phyloP scores from a whole-genome alignment of 1,139 yeast species.

The Arxiozyma slooffiae region DNA sequence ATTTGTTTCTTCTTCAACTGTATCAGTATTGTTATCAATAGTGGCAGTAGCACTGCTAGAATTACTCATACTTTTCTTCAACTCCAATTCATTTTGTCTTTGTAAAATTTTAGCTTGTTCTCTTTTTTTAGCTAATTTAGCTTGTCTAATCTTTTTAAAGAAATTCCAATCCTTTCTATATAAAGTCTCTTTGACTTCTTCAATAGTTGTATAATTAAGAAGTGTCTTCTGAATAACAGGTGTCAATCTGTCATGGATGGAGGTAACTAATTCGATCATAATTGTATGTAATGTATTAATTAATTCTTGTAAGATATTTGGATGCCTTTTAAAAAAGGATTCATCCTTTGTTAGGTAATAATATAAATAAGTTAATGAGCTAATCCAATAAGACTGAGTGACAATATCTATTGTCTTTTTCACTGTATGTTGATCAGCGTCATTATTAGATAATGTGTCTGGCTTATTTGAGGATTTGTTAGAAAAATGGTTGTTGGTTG shows the following conservation, averaged over 20 bases:
- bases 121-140: conserved; percentile 19
- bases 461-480: conserved; percentile 25
- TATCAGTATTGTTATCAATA: conserved; percentile 2
- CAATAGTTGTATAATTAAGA: conserved; percentile 53
- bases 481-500: conserved; percentile 39
- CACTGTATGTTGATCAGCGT: not conserved
- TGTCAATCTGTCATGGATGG: conserved; percentile 52
- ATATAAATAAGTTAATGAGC: conserved; percentile 56
- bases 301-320: conserved; percentile 51
- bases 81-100: conserved; percentile 7
- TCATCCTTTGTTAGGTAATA: conserved; percentile 52
- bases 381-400: conserved; percentile 61
- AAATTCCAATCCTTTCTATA: conserved; percentile 72
- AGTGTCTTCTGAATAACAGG: conserved; percentile 53
- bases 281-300: conserved; percentile 50
- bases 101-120: conserved; percentile 9
- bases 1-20: not conserved
- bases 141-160: conserved; percentile 43
- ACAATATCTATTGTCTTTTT: conserved; percentile 45
- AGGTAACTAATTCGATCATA: conserved; percentile 52
- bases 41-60: conserved; percentile 5
- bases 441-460: not conserved
- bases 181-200: conserved; percentile 47
- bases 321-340: conserved; percentile 43
- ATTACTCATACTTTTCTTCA: not conserved